Conservation (phyloP, 1,284 basidiomycete species). For the Leccinum solheimii region DNA sequence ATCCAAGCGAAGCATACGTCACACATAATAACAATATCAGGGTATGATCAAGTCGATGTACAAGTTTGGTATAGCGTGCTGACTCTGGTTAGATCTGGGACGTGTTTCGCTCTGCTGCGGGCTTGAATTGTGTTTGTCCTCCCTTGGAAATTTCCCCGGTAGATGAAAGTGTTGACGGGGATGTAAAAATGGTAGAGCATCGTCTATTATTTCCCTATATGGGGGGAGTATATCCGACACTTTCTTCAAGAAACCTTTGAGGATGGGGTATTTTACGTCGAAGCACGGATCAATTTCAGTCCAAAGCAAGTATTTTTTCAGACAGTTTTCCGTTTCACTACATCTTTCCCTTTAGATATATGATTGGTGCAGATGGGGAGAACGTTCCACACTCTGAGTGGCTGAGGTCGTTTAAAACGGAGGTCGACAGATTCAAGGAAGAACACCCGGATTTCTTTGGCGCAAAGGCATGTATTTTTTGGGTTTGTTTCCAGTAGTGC, state of each 20-base stretch:
- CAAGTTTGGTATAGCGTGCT: background rate
- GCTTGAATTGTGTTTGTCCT: conserved; percentile 45
- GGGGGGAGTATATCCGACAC: conserved; percentile 39
- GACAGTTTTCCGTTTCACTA: background rate
- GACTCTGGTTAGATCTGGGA: conserved; percentile 60
- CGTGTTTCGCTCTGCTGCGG: conserved; percentile 59
- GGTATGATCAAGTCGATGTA: conserved; percentile 36
- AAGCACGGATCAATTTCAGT: conserved; percentile 69
- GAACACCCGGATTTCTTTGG: conserved; percentile 63
- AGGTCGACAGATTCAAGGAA: conserved; percentile 57
- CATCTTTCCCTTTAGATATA: conserved; percentile 36
- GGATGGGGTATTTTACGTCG: conserved; percentile 75
- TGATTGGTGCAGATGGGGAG: conserved; percentile 59
- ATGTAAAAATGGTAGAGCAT: conserved; percentile 13
- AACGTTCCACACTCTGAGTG: conserved; percentile 62
- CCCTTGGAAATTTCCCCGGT: background rate
- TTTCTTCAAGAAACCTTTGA: conserved; percentile 64
- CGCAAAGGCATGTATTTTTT: conserved; percentile 46
- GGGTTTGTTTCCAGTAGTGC: conserved; percentile 4
- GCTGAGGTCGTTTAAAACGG: conserved; percentile 57
- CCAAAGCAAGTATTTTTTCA: conserved; percentile 43
- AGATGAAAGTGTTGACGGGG: conserved; percentile 1
- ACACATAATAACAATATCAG: conserved; percentile 69
- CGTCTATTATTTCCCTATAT: conserved; percentile 30
- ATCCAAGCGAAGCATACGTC: conserved; percentile 65